Percentiles rank a stretch among this genome's conserved stretches.
phyloP scores from a whole-genome alignment of 352 stramenopile genomes.

The Phytophthora syringae region DNA sequence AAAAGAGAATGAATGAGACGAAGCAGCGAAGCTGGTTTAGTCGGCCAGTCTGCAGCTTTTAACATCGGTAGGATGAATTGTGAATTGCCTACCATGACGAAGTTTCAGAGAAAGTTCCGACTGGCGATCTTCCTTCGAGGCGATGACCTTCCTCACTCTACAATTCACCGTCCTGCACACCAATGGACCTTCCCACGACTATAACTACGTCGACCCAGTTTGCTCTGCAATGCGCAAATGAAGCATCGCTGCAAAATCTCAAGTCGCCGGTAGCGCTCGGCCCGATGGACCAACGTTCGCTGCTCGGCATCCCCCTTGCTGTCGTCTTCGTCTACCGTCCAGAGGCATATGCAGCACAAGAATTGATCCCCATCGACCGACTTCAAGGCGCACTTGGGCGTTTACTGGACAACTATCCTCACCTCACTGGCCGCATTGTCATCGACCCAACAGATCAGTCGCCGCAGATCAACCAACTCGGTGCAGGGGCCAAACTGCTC shows the following conservation, averaged over 20 bases:
- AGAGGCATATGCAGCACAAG: background rate
- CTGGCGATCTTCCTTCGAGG: too few species aligned
- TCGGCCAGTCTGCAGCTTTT: too few species aligned
- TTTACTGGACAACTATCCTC: constrained; percentile 19
- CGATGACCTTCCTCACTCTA: too few species aligned
- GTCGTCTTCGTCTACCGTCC: constrained; percentile 30
- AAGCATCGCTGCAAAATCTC: constrained; percentile 7
- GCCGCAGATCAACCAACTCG: constrained; percentile 10
- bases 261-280: constrained; percentile 20
- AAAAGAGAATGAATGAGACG: too few species aligned
- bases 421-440: constrained; percentile 17
- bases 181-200: background rate
- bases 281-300: constrained; percentile 24
- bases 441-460: constrained; percentile 7
- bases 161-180: background rate
- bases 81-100: too few species aligned
- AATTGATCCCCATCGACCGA: constrained; percentile 17
- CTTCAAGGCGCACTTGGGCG: background rate
- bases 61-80: too few species aligned
- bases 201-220: constrained; percentile 4
- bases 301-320: constrained; percentile 20
- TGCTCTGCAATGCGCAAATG: constrained; percentile 5
- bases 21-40: too few species aligned
- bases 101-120: too few species aligned
- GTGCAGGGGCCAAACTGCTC: constrained; percentile 7